Percentiles rank a stretch among this genome's conserved stretches.
These are phyloP conservation scores for Pholiota molesta DNA, from an alignment of 768 basidiomycete genomes.

Conservation along the genomic window DNA sequence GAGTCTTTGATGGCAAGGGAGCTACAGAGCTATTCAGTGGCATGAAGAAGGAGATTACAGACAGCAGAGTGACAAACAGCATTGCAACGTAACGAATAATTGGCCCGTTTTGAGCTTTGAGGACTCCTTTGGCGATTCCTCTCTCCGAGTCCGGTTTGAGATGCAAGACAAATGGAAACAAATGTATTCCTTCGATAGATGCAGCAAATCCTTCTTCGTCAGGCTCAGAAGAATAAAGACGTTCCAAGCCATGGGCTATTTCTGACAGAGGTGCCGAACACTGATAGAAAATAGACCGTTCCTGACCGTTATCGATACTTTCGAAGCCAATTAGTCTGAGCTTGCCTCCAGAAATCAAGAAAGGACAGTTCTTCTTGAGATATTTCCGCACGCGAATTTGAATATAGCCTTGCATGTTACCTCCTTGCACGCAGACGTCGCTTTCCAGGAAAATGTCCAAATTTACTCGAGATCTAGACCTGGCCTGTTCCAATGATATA, in stretches of 20 bases:
- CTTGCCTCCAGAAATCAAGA: slow-evolving; percentile 75
- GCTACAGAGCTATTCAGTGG: slow-evolving; percentile 35
- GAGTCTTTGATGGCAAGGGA: slow-evolving; percentile 78
- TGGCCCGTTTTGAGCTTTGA: slow-evolving; percentile 59
- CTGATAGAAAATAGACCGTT: slow-evolving; percentile 85
- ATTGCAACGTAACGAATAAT: slow-evolving; percentile 80
- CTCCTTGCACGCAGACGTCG: slow-evolving; percentile 80
- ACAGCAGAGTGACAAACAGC: slow-evolving; percentile 51
- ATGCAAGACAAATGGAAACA: slow-evolving; percentile 71
- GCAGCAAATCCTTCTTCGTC: slow-evolving; percentile 66
- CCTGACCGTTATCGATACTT: slow-evolving; percentile 55
- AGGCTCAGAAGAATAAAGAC: slow-evolving; percentile 44
- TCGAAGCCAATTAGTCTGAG: slow-evolving; percentile 87
- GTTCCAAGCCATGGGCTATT: slow-evolving; percentile 47
- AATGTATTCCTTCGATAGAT: slow-evolving; percentile 68
- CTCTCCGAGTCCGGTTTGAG: slow-evolving; percentile 58
- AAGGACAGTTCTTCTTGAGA: slow-evolving; percentile 54
- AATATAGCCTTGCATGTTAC: slow-evolving; percentile 68
- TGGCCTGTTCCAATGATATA: slow-evolving; percentile 65
- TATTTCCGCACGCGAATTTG: slow-evolving; percentile 64
- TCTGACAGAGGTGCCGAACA: slow-evolving; percentile 57
- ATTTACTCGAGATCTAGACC: slow-evolving; percentile 73
- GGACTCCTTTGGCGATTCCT: slow-evolving; percentile 60
- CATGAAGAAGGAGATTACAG: neutral
- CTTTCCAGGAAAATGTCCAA: slow-evolving; percentile 80